Evolutionary conservation across 2,329 filamentous ascomycete species (phyloP).

Genomic region (Aureobasidium zeae): DNA sequence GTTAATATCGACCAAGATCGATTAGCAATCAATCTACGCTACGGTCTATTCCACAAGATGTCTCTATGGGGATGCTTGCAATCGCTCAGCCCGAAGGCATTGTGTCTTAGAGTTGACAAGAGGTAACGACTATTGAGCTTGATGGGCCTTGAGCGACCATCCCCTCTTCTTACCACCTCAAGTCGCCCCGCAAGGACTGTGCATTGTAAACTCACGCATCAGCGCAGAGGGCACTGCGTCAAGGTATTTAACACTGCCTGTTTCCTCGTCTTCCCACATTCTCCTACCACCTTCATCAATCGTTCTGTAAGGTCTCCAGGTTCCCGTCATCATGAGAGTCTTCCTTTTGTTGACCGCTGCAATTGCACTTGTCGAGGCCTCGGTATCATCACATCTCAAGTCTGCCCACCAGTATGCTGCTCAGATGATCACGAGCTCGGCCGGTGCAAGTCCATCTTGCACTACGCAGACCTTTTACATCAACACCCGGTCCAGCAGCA

Average conservation of each 20-base stretch:
- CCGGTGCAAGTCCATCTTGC: slow-evolving; percentile 9
- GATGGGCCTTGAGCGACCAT: not conserved
- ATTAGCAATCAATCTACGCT: too few species aligned
- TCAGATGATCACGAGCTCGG: not conserved
- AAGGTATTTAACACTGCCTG: slow-evolving; percentile 8
- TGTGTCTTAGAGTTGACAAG: not conserved
- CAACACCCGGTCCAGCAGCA: slow-evolving; percentile 6
- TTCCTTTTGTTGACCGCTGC: slow-evolving; percentile 5
- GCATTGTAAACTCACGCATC: slow-evolving; percentile 3
- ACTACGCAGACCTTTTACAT: slow-evolving; percentile 11
- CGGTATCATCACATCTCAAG: slow-evolving; percentile 1
- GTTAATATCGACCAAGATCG: too few species aligned
- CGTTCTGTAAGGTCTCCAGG: not conserved
- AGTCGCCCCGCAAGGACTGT: not conserved
- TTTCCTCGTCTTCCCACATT: not conserved
- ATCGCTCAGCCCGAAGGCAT: too few species aligned
- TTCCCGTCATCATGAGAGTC: slow-evolving; percentile 1
- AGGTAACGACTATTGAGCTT: not conserved
- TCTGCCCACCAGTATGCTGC: slow-evolving; percentile 6
- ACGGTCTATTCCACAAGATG: too few species aligned
- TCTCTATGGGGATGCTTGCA: too few species aligned
- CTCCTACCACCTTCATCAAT: slow-evolving; percentile 12
- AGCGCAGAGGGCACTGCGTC: not conserved
- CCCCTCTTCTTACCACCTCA: not conserved
- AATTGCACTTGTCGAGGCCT: slow-evolving; percentile 1